phyloP scores from a whole-genome alignment of 768 basidiomycete genomes.

The Lactarius trivialis region DNA sequence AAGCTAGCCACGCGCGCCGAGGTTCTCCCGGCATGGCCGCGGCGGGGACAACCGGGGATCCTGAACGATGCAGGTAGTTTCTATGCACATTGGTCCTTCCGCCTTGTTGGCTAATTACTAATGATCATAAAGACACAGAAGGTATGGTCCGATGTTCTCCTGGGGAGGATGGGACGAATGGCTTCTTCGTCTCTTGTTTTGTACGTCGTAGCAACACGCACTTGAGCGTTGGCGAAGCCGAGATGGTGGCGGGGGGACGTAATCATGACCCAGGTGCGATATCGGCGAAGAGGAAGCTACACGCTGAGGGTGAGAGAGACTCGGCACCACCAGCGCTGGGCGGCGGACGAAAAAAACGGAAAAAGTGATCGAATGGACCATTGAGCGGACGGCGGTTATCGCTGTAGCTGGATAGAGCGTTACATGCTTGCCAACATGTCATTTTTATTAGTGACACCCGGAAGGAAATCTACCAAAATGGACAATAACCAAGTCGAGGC shows the following conservation, averaged over 20 bases:
- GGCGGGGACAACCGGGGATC: slow-evolving; percentile 68
- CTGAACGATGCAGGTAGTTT: slow-evolving; percentile 33
- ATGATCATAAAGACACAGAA: slow-evolving; percentile 31
- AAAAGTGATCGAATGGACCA: neutral
- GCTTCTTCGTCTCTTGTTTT: slow-evolving; percentile 98
- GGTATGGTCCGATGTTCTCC: slow-evolving; percentile 69
- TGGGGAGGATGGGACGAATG: slow-evolving; percentile 84
- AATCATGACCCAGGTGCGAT: neutral
- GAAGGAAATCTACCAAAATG: slow-evolving; percentile 12
- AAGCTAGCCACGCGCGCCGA: slow-evolving; percentile 55
- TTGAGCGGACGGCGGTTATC: neutral
- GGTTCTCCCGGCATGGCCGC: slow-evolving; percentile 76
- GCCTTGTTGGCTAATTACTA: neutral
- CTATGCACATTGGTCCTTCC: neutral
- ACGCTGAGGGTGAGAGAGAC: neutral
- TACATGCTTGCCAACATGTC: slow-evolving; percentile 10
- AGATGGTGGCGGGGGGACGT: neutral
- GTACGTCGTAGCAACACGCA: slow-evolving; percentile 29
- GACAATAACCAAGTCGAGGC: slow-evolving; percentile 23
- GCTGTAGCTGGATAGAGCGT: neutral
- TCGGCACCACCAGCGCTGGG: neutral
- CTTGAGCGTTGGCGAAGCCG: neutral
- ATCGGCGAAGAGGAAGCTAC: slow-evolving; percentile 9
- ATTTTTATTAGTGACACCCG: slow-evolving; percentile 21
- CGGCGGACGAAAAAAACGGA: slow-evolving; percentile 9